Base-by-base conservation (phyloP, 2,329 filamentous ascomycete species). In the Purpureocillium lavendulum region DNA sequence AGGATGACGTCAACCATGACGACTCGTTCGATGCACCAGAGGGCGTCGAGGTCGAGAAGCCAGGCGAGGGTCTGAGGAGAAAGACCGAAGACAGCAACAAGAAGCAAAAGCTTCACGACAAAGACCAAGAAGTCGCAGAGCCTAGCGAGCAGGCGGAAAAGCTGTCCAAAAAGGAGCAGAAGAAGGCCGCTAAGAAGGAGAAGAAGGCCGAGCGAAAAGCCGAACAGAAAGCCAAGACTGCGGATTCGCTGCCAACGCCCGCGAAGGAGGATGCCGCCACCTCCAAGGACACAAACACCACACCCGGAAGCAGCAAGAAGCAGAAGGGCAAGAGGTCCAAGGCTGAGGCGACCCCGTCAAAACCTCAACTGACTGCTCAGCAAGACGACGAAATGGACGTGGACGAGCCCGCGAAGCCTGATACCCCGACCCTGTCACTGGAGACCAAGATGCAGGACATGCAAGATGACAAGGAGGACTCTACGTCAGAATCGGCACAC, bases 21-120 rank as follows among this genome's bases (percentile, higher is more conserved):
- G 64, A 61, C 40, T 60, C 62, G 7, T 55, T 54, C 31, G 73
- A 67, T 16, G 60, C 62, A 12, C 62, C 75, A 5, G 64, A 71
- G 0, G 77, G 75, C 10, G 66, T 81, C 34, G 72, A 77, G 44
- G 64, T 64, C 40, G 79, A 83, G 58, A 66, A 69, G 48, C 83
- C 83, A 3, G 69, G 72, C 33, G 73, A 87, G 56, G 82, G 81
- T 2, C 55, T 85, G 45, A 82, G 67, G 55, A 66, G 64, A 39
- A 60, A 62, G 41, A 51, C 53, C 31, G 50, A 64, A 41, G 50
- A 64, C 30, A 69, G 73, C 52, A 75, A 74, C 50, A 76, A 80
- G 54, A 83, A 82, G 60, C 66, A 69, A 45, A 69, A 68, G 52
- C 45, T 56, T 8, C 50, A 57, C 28, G 44, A 52, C 2, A 48